Evolutionary conservation across 2,329 filamentous ascomycete genomes (phyloP).

Genomic region (Aspergillus tamarii): DNA sequence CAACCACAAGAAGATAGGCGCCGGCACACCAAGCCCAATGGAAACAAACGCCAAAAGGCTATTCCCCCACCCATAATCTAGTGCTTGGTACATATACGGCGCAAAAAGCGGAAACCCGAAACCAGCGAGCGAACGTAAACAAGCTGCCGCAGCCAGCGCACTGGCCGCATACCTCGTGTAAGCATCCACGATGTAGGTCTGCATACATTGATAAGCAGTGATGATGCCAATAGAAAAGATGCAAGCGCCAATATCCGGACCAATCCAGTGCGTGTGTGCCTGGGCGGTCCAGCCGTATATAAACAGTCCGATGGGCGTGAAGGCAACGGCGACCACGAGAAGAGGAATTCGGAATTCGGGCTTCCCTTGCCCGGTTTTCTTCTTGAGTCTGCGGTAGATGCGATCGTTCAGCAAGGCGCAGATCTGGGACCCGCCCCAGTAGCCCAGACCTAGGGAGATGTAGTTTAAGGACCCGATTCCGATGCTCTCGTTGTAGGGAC

Average conservation of each 20-base stretch:
- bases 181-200: conserved; percentile 41
- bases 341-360: conserved; percentile 67
- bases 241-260: conserved; percentile 54
- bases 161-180: conserved; percentile 39
- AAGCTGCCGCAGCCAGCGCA: conserved; percentile 30
- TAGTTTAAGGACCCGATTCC: conserved; percentile 66
- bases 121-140: conserved; percentile 34
- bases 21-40: conserved; percentile 43
- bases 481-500: conserved; percentile 56
- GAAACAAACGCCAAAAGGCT: conserved; percentile 40
- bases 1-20: conserved; percentile 51
- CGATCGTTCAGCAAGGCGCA: conserved; percentile 14
- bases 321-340: conserved; percentile 55
- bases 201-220: conserved; percentile 36
- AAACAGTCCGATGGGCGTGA: conserved; percentile 58
- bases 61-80: conserved; percentile 39
- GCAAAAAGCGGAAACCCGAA: conserved; percentile 42
- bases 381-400: conserved; percentile 44
- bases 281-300: conserved; percentile 62
- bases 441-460: conserved; percentile 64
- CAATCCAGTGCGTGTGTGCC: conserved; percentile 54
- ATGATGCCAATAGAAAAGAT: conserved; percentile 51
- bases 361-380: conserved; percentile 44
- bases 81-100: conserved; percentile 32
- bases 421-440: conserved; percentile 58